Conservation (phyloP, 1,284 basidiomycete species). For the Pyrrhoderma lamaoense region DNA sequence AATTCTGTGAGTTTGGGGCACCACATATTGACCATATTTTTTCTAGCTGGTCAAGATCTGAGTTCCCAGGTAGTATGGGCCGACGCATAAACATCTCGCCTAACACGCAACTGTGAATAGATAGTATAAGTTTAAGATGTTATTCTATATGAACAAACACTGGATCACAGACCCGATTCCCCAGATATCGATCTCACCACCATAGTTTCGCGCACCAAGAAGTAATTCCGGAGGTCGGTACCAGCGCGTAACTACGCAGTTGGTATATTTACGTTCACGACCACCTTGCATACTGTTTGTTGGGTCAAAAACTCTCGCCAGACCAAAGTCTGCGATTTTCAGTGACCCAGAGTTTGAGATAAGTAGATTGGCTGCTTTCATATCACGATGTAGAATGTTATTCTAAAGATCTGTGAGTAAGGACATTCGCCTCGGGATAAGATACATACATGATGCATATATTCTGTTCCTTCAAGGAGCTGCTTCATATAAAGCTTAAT, state of each 20-base stretch:
- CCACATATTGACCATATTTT: constrained; percentile 90
- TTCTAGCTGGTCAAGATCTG: constrained; percentile 86
- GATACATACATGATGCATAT: constrained; percentile 78
- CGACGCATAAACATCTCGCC: constrained; percentile 91
- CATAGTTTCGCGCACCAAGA: constrained; percentile 84
- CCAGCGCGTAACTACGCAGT: constrained; percentile 98
- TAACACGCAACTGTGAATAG: constrained; percentile 62
- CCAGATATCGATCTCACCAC: constrained; percentile 96
- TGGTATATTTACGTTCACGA: constrained; percentile 78
- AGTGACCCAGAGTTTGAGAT: constrained; percentile 82
- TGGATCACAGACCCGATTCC: constrained; percentile 73
- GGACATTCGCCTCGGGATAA: constrained; percentile 10
- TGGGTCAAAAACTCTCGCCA: constrained; percentile 74
- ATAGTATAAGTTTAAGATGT: not conserved
- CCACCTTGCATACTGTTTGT: constrained; percentile 37
- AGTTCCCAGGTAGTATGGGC: constrained; percentile 84
- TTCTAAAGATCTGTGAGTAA: constrained; percentile 50
- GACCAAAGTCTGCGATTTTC: constrained; percentile 94
- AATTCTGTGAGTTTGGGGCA: constrained; percentile 71
- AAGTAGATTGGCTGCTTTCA: constrained; percentile 97
- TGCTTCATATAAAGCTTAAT: constrained; percentile 98
- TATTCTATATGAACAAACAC: constrained; percentile 5
- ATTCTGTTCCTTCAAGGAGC: constrained; percentile 88
- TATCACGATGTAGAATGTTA: constrained; percentile 93
- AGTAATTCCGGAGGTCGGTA: constrained; percentile 95